Percentiles rank a stretch among this genome's conserved stretches.
Evolutionary conservation across 1,284 basidiomycete species (phyloP).

Genomic region (Moesziomyces parantarcticus): DNA sequence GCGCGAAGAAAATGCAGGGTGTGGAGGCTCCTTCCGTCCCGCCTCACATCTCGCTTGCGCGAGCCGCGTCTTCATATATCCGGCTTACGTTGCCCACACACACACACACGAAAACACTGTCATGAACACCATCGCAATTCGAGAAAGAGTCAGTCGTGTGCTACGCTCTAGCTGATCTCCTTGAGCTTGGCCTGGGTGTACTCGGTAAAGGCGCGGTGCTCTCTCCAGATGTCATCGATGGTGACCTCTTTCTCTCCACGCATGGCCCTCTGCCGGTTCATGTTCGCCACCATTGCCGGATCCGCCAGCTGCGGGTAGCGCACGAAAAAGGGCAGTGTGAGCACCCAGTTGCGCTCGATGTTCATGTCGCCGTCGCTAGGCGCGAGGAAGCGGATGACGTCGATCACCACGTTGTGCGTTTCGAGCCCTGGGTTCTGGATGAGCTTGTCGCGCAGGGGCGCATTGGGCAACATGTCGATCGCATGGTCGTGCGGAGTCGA

Average conservation of each 20-base stretch:
- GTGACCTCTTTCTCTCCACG: slow-evolving; percentile 23
- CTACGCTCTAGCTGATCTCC: slow-evolving; percentile 11
- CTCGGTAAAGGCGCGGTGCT: slow-evolving; percentile 25
- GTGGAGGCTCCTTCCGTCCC: slow-evolving; percentile 7
- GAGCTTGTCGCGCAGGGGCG: slow-evolving; percentile 47
- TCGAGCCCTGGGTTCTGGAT: slow-evolving; percentile 40
- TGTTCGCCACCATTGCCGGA: slow-evolving; percentile 21
- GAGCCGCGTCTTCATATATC: too few species aligned
- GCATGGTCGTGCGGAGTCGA: slow-evolving; percentile 47
- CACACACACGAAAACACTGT: too few species aligned
- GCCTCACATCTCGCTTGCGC: not conserved
- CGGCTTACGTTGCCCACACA: too few species aligned
- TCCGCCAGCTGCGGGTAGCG: slow-evolving; percentile 47
- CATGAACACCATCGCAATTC: too few species aligned
- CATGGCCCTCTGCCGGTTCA: slow-evolving; percentile 23
- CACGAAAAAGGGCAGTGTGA: slow-evolving; percentile 45
- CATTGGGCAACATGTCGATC: slow-evolving; percentile 46
- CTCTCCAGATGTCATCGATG: slow-evolving; percentile 40
- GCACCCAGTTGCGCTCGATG: slow-evolving; percentile 37
- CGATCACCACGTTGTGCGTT: slow-evolving; percentile 31
- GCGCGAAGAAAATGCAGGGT: not conserved
- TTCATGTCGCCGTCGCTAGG: slow-evolving; percentile 32
- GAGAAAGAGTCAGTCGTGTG: too few species aligned
- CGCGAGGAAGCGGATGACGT: slow-evolving; percentile 21
- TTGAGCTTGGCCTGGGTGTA: slow-evolving; percentile 30